Base-by-base conservation (phyloP, 495 filamentous ascomycete species). In the Letharia columbiana region DNA sequence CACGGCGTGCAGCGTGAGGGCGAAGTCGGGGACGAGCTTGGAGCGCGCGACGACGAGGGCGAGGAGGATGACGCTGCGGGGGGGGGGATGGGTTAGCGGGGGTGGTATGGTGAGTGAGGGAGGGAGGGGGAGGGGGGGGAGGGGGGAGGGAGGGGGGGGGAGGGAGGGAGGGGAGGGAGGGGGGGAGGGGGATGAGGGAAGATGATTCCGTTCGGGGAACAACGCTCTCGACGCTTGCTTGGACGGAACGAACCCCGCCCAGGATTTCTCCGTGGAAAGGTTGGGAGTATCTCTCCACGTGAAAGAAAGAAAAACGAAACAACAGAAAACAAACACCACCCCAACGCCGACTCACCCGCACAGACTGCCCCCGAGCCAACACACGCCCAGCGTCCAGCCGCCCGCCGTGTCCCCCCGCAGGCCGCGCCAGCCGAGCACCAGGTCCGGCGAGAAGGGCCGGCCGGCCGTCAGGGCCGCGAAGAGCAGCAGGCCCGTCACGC, bases 401-500 rank as follows among this genome's bases (percentile, higher is more conserved):
- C 91, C 83, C 10, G 91, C 92, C 8, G 89, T 96, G 78, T 98
- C 95, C 47, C 91, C 92, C 66, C 92, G 79, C 67, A 98, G 72
- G n/a, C 83, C 81, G 62, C 85, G 80, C 91, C 93, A 97, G 69
- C 84, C 86, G 60, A 97, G 82, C 2, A 98, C 75, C 44, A 96
- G 74, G 60, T 89, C 86, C 0, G 88, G 71, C 37, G 76, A 83
- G 69, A 97, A 92, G 3, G 80, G 74, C 15, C 82, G 80, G 5
- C 95, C 94, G 23, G 90, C 87, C 9, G 96, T 90, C 20, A 96
- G 81, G 8, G 87, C 86, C 20, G 91, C 92, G 84, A 99, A 99
- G 54, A 96, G 77, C 67, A 96, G 90, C 64, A 98, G 81, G 10
- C 87, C 75, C 28, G 88, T 81, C 5, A 89, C 89, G 70, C 80